Evolutionary conservation across 441 rosid species (phyloP), one percentile per base, ranked within the genome.

Genomic region (Melastoma candidum): DNA sequence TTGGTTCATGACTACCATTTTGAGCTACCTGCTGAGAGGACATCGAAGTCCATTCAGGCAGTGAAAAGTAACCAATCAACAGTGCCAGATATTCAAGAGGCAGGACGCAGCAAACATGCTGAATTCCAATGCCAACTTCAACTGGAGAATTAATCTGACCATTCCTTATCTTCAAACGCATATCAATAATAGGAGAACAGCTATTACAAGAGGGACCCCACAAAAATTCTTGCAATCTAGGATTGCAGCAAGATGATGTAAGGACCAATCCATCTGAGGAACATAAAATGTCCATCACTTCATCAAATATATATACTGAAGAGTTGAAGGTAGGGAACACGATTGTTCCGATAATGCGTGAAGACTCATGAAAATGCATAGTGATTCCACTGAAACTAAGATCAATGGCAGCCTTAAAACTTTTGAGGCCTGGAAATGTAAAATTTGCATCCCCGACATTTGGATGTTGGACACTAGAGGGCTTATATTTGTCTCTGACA

Each of bases 311-410:
- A 63, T 71, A 52, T 68, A 83, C 63, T 47, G 81, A 63, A 36
- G 74, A 76, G 63, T 65, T 74, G 61, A 79, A 61, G 49, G 72
- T 66, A 36, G 94, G 84, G 60, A 93, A 50, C 2, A 59, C 59
- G 69, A 93, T 61, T 49, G 84, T 80, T 74, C 90, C 97, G 68
- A 93, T 53, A 65, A 75, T 69, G 74, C 83, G 68, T 46, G 97
- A 77, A 49, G 83, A 74, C 72, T 93, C 97, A 77, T 93, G 97
- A 66, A 89, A 84, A 80, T 89, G 85, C 50, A 89, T 76, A 65
- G 66, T 77, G 60, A 77, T 65, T 52, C 79, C 76, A 53, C 54
- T 71, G 49, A 85, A 63, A 71, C 64, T 71, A 59, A 83, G 58
- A 69, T 87, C 84, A 61, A 80, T 60, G 44, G 45, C 58, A 63